phyloP scores from a whole-genome alignment of 192 early-diverging fungal genomes.

The Linnemannia hyalina region DNA sequence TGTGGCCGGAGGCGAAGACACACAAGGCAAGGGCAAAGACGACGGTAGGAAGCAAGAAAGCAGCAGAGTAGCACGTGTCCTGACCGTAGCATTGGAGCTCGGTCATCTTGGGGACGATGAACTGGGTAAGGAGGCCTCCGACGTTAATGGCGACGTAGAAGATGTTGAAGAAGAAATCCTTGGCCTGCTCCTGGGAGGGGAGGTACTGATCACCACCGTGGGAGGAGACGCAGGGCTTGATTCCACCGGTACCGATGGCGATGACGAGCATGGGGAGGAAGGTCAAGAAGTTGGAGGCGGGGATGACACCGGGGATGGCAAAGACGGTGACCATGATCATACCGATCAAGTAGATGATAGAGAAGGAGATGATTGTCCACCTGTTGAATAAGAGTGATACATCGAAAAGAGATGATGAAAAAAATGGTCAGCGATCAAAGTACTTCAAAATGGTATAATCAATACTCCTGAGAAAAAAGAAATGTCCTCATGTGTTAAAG shows the following conservation, averaged over 20 bases:
- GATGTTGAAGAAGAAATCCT: constrained; percentile 62
- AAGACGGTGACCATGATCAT: constrained; percentile 63
- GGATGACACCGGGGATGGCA: constrained; percentile 58
- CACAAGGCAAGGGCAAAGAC: constrained; percentile 58
- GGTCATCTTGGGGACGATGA: constrained; percentile 60
- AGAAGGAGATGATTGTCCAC: constrained; percentile 61
- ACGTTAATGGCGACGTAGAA: constrained; percentile 71
- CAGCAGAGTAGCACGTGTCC: constrained; percentile 59
- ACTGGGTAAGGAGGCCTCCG: constrained; percentile 66
- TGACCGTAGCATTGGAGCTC: constrained; percentile 55
- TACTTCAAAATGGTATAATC: constrained; percentile 41
- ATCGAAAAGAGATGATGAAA: neutral
- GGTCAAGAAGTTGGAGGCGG: constrained; percentile 43
- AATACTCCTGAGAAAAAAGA: too few species aligned
- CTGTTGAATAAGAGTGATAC: neutral
- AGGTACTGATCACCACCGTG: constrained; percentile 64
- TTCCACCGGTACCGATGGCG: constrained; percentile 74
- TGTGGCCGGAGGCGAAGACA: constrained; percentile 65
- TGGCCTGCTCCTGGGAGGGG: constrained; percentile 56
- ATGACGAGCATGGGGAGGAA: constrained; percentile 67
- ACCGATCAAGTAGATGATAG: constrained; percentile 63
- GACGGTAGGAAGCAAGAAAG: constrained; percentile 55
- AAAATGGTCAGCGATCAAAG: neutral
- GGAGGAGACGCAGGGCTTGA: constrained; percentile 66
- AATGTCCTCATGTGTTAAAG: too few species aligned